phyloP scores from a whole-genome alignment of 495 filamentous ascomycete species.

The Diplogelasinospora grovesii region DNA sequence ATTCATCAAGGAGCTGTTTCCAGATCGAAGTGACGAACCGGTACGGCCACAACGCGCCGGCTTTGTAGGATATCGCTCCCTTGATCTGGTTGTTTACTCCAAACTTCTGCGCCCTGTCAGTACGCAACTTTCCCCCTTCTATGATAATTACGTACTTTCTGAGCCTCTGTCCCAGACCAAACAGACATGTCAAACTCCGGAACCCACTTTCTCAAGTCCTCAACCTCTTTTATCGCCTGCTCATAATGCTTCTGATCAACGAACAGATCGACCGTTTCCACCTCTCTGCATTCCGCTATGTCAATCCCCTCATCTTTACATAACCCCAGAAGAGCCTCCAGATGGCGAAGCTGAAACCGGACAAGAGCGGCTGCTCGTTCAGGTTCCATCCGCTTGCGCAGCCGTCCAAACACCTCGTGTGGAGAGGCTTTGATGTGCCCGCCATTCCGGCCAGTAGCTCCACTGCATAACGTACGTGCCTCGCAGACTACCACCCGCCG shows the following conservation, averaged over 20 bases:
- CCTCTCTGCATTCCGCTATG: not conserved
- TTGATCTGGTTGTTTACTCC: not conserved
- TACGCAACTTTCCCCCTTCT: too few relatives aligned
- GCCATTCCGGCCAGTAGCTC: not conserved
- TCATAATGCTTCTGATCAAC: not conserved
- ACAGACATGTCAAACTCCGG: not conserved
- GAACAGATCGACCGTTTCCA: not conserved
- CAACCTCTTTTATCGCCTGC: not conserved
- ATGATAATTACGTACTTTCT: not conserved
- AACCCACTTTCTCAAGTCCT: not conserved
- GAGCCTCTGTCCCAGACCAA: not conserved
- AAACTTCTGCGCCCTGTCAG: not conserved
- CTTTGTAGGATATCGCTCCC: not conserved
- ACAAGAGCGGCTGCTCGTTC: not conserved
- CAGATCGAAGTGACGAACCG: not conserved
- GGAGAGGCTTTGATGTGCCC: conserved; percentile 1
- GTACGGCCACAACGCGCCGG: not conserved
- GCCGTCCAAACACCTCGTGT: not conserved
- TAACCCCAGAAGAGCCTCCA: not conserved
- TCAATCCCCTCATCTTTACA: not conserved
- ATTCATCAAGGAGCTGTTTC: not conserved
- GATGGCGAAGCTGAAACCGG: conserved; percentile 1
- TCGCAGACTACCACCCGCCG: not conserved
- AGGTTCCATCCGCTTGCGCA: not conserved
- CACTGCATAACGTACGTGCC: not conserved